A percentile compares a stretch with the other conserved stretches of the same genome.
These are phyloP conservation scores for Rhizoclosmatium sp. DNA, from an alignment of 192 early-diverging fungal genomes.

Conservation along the genomic window DNA sequence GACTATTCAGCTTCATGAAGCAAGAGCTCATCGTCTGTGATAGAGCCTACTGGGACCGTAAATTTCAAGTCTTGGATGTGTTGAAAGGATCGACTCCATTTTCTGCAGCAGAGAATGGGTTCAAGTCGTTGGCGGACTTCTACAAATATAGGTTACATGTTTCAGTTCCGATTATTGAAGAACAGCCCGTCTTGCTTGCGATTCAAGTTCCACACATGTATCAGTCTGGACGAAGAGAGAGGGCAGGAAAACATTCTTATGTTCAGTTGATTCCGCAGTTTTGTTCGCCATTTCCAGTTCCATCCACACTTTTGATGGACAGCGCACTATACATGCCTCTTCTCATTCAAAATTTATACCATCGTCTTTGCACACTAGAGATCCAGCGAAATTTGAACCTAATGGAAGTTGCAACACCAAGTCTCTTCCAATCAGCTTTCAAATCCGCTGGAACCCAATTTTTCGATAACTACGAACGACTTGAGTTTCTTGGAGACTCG, in stretches of 20 bases:
- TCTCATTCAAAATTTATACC: slow-evolving; percentile 45
- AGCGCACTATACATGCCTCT: slow-evolving; percentile 43
- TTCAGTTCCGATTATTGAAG: slow-evolving; percentile 22
- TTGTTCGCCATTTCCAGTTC: slow-evolving; percentile 44
- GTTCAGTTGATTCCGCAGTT: slow-evolving; percentile 52
- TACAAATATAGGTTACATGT: slow-evolving; percentile 46
- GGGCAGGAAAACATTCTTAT: neutral
- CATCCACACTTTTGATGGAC: slow-evolving; percentile 30
- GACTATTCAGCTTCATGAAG: neutral
- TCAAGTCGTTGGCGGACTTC: slow-evolving; percentile 35
- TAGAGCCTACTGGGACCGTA: slow-evolving; percentile 41
- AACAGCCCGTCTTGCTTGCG: slow-evolving; percentile 51
- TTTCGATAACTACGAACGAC: slow-evolving; percentile 82
- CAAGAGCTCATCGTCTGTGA: slow-evolving; percentile 40
- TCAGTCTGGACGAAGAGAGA: slow-evolving; percentile 30
- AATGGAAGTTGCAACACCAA: slow-evolving; percentile 5
- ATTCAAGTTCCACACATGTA: slow-evolving; percentile 43
- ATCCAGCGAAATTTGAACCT: slow-evolving; percentile 38
- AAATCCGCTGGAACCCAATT: slow-evolving; percentile 74
- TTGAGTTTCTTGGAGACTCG: slow-evolving; percentile 90
- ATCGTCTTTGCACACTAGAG: slow-evolving; percentile 45
- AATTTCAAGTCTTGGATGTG: slow-evolving; percentile 45
- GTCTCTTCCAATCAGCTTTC: slow-evolving; percentile 62
- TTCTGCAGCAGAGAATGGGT: slow-evolving; percentile 1
- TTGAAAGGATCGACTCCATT: slow-evolving; percentile 23